Evolutionary conservation across 2,329 filamentous ascomycete genomes (phyloP).

Genomic region (Talaromyces sp.): DNA sequence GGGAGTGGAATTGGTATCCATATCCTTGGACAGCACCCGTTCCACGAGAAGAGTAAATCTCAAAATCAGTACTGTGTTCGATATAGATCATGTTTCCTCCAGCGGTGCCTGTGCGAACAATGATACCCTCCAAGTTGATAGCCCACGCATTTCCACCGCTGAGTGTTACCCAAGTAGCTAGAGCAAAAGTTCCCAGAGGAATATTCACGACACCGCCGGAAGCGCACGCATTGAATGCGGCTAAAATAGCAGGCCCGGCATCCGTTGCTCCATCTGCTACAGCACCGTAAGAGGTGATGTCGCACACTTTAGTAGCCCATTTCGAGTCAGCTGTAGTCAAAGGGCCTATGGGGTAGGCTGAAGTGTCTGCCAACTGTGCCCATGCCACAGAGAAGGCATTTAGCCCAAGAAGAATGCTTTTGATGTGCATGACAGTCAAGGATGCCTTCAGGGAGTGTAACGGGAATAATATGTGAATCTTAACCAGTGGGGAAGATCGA

Average conservation of each 20-base stretch:
- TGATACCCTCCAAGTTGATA: slow-evolving; percentile 43
- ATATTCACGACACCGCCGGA: slow-evolving; percentile 47
- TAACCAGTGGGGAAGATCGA: not conserved
- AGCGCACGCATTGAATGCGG: slow-evolving; percentile 31
- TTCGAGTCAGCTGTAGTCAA: slow-evolving; percentile 8
- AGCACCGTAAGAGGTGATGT: slow-evolving; percentile 48
- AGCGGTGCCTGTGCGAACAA: slow-evolving; percentile 5
- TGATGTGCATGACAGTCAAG: slow-evolving; percentile 1
- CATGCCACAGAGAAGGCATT: not conserved
- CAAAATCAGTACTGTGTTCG: slow-evolving; percentile 35
- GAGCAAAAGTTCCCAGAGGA: slow-evolving; percentile 43
- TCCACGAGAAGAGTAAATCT: slow-evolving; percentile 45
- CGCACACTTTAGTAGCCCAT: slow-evolving; percentile 32
- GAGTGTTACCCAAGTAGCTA: slow-evolving; percentile 44
- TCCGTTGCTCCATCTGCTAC: slow-evolving; percentile 46
- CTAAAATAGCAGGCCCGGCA: slow-evolving; percentile 13
- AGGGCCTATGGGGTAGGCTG: slow-evolving; percentile 5
- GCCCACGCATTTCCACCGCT: slow-evolving; percentile 43
- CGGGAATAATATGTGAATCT: not conserved
- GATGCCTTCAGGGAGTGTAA: not conserved
- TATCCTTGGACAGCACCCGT: slow-evolving; percentile 43
- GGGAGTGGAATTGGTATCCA: slow-evolving; percentile 44
- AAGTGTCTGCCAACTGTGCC: slow-evolving; percentile 4
- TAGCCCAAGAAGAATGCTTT: slow-evolving; percentile 1
- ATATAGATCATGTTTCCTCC: slow-evolving; percentile 10